Conservation (phyloP, 139 green algal species). For the Chlamydomonas schloesseri region DNA sequence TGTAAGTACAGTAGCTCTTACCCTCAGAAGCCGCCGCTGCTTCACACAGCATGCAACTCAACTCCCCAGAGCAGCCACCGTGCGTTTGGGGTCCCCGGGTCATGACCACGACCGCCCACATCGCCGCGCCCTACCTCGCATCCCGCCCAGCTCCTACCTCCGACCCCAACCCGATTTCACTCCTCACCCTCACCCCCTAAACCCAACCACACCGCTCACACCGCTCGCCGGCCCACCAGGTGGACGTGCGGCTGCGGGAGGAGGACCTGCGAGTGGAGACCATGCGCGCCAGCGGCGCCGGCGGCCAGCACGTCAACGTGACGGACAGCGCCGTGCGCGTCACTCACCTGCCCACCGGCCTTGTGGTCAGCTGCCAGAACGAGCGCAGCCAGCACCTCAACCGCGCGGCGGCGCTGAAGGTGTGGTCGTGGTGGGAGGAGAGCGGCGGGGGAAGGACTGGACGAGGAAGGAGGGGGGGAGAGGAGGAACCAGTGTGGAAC, state of each 20-base stretch:
- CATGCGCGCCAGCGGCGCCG: constrained; percentile 66
- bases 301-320: constrained; percentile 83
- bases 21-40: too few relatives aligned
- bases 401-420: constrained; percentile 22
- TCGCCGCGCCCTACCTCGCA: too few relatives aligned
- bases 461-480: too few relatives aligned
- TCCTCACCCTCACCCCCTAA: too few relatives aligned
- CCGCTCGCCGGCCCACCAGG: constrained; percentile 31
- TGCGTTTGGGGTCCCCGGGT: too few relatives aligned
- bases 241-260: constrained; percentile 60
- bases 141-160: not conserved
- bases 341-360: constrained; percentile 72
- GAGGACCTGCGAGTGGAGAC: constrained; percentile 66
- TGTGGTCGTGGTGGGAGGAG: not conserved
- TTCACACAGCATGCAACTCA: too few relatives aligned
- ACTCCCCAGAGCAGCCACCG: too few relatives aligned
- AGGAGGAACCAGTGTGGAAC: too few relatives aligned
- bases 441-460: not conserved
- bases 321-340: constrained; percentile 76
- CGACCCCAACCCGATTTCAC: not conserved
- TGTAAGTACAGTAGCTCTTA: too few relatives aligned
- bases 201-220: too few relatives aligned
- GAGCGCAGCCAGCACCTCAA: constrained; percentile 84
- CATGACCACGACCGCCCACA: too few relatives aligned
- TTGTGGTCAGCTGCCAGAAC: constrained; percentile 85